Evolutionary conservation across 2,329 filamentous ascomycete species (phyloP).

Genomic region (Cordyceps cateniannulata): DNA sequence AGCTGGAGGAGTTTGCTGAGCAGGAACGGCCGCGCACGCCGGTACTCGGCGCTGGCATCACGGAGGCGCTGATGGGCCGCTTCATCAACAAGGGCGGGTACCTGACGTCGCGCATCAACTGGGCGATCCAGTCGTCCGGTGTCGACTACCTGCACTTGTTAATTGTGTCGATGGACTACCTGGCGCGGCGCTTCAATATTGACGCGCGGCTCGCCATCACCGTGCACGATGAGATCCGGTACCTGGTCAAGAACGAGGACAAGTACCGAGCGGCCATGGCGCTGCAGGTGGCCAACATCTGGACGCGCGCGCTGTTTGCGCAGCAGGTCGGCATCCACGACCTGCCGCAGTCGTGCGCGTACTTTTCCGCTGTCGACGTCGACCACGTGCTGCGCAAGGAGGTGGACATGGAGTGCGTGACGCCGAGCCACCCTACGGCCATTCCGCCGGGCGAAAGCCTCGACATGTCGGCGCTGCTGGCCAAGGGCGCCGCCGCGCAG

Average conservation of each 20-base stretch:
- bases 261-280: constrained; percentile 89
- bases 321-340: constrained; percentile 96
- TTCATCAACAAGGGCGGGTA: constrained; percentile 87
- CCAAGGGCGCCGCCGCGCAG: constrained; percentile 46
- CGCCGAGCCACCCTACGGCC: constrained; percentile 70
- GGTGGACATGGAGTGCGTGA: constrained; percentile 95
- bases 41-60: constrained; percentile 90
- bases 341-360: constrained; percentile 87
- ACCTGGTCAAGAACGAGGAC: constrained; percentile 78
- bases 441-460: constrained; percentile 83
- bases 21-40: constrained; percentile 87
- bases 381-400: constrained; percentile 96
- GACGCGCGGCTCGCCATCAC: constrained; percentile 83
- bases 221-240: constrained; percentile 96
- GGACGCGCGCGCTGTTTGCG: constrained; percentile 95
- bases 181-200: constrained; percentile 78
- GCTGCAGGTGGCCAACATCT: constrained; percentile 86
- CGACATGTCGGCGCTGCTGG: constrained; percentile 72
- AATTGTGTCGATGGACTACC: constrained; percentile 90
- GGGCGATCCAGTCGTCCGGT: constrained; percentile 96
- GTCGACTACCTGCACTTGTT: constrained; percentile 96
- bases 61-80: constrained; percentile 83
- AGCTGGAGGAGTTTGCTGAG: constrained; percentile 94
- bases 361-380: constrained; percentile 92
- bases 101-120: constrained; percentile 95